Conservation (phyloP, 2,329 filamentous ascomycete genomes). For the Paecilomyces variotii region DNA sequence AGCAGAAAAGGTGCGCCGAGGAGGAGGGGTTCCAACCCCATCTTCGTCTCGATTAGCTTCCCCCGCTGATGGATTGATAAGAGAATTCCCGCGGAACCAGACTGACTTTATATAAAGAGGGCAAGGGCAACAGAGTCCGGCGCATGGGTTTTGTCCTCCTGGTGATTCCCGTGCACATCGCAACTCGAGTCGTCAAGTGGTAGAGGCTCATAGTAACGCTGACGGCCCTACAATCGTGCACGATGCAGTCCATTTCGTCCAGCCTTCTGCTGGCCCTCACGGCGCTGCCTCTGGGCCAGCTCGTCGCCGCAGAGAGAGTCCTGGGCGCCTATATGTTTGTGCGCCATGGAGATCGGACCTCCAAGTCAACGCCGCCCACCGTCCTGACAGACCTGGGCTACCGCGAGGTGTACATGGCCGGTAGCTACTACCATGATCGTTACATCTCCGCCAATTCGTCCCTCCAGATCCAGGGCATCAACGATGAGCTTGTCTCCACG, state of each 20-base stretch:
- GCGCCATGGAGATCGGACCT: constrained; percentile 80
- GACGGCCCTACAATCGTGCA: constrained; percentile 3
- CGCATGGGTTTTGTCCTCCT: neutral
- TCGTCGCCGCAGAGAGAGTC: constrained; percentile 53
- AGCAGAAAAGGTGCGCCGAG: neutral
- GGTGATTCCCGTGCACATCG: neutral
- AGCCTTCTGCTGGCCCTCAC: constrained; percentile 18
- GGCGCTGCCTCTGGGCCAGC: constrained; percentile 12
- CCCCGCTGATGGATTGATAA: neutral
- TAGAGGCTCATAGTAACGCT: neutral
- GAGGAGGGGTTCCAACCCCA: neutral
- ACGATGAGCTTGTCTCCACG: constrained; percentile 55
- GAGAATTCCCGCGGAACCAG: neutral
- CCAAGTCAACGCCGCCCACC: constrained; percentile 65
- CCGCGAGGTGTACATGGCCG: constrained; percentile 63
- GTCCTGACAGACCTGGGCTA: constrained; percentile 74
- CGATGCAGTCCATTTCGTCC: constrained; percentile 15
- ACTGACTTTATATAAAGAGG: neutral
- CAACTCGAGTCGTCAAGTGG: neutral
- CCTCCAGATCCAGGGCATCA: constrained; percentile 58
- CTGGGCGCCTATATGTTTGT: constrained; percentile 81
- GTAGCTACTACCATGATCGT: constrained; percentile 64
- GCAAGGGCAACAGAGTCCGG: neutral
- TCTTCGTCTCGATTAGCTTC: neutral
- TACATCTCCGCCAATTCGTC: constrained; percentile 60